Base-by-base conservation (phyloP, 345 rosid genomes). In the Boechera retrofracta region DNA sequence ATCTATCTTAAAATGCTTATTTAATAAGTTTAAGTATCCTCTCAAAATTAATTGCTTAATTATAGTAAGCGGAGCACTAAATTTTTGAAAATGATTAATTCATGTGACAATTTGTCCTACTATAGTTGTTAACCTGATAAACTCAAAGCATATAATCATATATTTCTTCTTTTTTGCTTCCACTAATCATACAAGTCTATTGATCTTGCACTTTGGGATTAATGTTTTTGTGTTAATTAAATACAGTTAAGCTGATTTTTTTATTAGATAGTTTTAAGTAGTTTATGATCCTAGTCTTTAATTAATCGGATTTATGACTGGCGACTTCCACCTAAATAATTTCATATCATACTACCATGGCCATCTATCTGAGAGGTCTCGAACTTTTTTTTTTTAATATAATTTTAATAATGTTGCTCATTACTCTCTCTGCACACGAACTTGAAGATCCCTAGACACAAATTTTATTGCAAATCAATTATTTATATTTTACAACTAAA, bases 381-480 rank as follows among this genome's bases (percentile, higher is more conserved):
- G 13, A 3, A 39, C 0, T 28, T 59, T 0, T 36, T 38, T 6
- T 29, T 4, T 0, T 1, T 15, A 15, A 3, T 42, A 0, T 0
- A 26, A 39, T 9, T 42, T 21, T 26, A 49, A 13, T 24, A 59
- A 29, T 15, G 69, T 28, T 38, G 42, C 9, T 38, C 6, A 39
- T 59, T 26, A 9, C 21, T 52, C 16, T 21, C 5, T 54, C 69
- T 21, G 28, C 45, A 65, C 48, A 48, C 81, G 18, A 71, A 66
- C 55, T 41, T 58, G 77, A 16, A 39, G 72, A 72, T 59, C 77
- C 81, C 56, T 57, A 64, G 54, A 73, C 73, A 65, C 16, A 60
- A 61, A 16, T 5, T 61, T 73, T 61, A 73, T 79, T 67, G 74
- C 42, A 60, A 33, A 72, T 29, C 7, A 51, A 52, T 28, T 28